phyloP scores from a whole-genome alignment of 2,329 filamentous ascomycete genomes.

The Lizonia empirigonia region DNA sequence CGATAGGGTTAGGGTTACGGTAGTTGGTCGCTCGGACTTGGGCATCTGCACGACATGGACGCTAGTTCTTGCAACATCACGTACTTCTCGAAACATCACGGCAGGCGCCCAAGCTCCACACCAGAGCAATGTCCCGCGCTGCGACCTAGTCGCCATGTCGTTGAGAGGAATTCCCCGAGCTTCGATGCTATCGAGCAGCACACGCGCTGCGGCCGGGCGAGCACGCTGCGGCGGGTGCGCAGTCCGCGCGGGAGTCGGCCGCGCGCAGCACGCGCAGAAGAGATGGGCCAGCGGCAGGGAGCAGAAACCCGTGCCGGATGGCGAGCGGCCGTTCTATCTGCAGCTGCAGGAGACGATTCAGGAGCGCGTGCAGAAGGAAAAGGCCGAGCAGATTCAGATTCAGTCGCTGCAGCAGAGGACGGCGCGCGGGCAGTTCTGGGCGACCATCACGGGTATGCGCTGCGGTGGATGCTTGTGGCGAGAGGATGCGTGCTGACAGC shows the following conservation, averaged over 20 bases:
- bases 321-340: conserved; percentile 60
- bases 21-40: too few relatives aligned
- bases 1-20: too few relatives aligned
- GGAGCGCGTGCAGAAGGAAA: conserved; percentile 63
- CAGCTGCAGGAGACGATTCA: conserved; percentile 68
- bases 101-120: too few relatives aligned
- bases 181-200: conserved; percentile 28
- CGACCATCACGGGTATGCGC: conserved; percentile 32
- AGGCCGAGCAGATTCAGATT: conserved; percentile 58
- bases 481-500: conserved; percentile 10
- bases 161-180: conserved; percentile 34
- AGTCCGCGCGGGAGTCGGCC: conserved; percentile 17
- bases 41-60: conserved; percentile 23
- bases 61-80: conserved; percentile 14
- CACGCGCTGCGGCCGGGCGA: conserved; percentile 6
- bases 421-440: conserved; percentile 47
- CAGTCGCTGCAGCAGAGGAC: conserved; percentile 33
- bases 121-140: conserved; percentile 21
- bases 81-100: neutral
- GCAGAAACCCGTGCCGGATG: conserved; percentile 26
- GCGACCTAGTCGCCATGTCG: conserved; percentile 36
- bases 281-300: conserved; percentile 45
- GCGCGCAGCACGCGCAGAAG: conserved; percentile 30
- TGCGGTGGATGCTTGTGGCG: neutral
- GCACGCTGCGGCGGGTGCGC: conserved; percentile 9